Base-by-base conservation (phyloP, 768 basidiomycete species). In the Psilocybe subaeruginosa region DNA sequence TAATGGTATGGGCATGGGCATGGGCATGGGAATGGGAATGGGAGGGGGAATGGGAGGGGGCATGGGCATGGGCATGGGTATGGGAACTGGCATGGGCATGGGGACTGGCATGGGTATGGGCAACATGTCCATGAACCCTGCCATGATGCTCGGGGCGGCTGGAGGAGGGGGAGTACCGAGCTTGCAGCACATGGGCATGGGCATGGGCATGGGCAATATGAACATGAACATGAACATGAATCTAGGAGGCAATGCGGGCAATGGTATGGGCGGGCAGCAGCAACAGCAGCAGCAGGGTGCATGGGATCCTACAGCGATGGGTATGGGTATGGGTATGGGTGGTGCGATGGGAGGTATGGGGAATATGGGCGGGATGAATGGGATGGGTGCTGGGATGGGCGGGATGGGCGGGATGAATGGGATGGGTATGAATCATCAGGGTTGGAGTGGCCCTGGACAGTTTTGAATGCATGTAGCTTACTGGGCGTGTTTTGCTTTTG, bases 1-100 rank as follows among this genome's bases (percentile, higher is more conserved):
- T 35, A 35, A n/a, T 11, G 55, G 39, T 29, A 31, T 53, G 8
- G 52, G 52, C 9, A 49, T 57, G 39, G 49, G 54, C 3, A 46
- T 61, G 49, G 48, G 37, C 19, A 53, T 54, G 52, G 59, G 59
- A 27, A 58, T 58, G 57, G 35, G 48, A 23, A 54, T 53, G 51
- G 39, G 41, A 11, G 50, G 45, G 50, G 61, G 61, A 2, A 47
- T 35, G 19, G 47, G 56, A 12, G 16, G 30, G 9, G 57, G 57
- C 8, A 50, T 49, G 57, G 30, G 47, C 23, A 12, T 41, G 14
- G 53, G 53, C 56, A 37, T 47, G 16, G 41, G 37, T 11, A 58
- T 57, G 61, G 43, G 43, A 39, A 47, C 39, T 8, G 23, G 17
- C 17, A 57, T 35, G 27, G 29, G 12, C 37, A 58, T 62, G 61